Evolutionary conservation across 768 basidiomycete species (phyloP), one percentile per base, ranked within the genome.

Genomic region (Hygrocybe punicea): DNA sequence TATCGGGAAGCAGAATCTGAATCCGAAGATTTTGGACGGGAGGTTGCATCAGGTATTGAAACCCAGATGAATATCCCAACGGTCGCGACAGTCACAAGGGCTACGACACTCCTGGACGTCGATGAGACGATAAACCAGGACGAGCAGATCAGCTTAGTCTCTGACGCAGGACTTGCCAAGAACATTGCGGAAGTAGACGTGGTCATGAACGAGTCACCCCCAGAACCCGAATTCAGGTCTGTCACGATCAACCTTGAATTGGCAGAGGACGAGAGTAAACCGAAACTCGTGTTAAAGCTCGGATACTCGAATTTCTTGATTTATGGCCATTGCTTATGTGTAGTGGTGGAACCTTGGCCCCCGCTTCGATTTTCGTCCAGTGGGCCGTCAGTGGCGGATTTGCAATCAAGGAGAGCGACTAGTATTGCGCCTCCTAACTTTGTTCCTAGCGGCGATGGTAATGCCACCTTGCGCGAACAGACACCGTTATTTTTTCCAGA

Each of bases 291-390:
- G 29, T 72, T 91, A 34, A 78, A 81, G 54, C 78, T 93, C 35
- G 79, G 69, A 53, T 93, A 89, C 61, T 80, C 81, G 62, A 86
- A 87, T 11, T 91, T 91, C 69, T 78, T 72, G 52, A 84, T 91
- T 48, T 80, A 82, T 56, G 86, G 84, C 0, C 81, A 83, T 53
- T 91, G 87, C 67, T 78, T 93, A 16, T 91, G 88, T 65, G 79
- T 93, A 35, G 86, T 93, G 21, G 84, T 92, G 14, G 91, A 93
- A 67, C 92, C 91, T 14, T 91, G 84, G 78, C 86, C 88, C 4
- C 72, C 81, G 13, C 65, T 84, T 36, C 79, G 76, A 35, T 61
- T 70, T 4, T 61, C 65, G 35, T 62, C 78, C 4, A 68, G 53
- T 61, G 70, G 59, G n/a, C 69, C 64, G 11, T 64, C 68, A 5